Conservation (phyloP, 305 asterid species). For the Fraxinus velutina region DNA sequence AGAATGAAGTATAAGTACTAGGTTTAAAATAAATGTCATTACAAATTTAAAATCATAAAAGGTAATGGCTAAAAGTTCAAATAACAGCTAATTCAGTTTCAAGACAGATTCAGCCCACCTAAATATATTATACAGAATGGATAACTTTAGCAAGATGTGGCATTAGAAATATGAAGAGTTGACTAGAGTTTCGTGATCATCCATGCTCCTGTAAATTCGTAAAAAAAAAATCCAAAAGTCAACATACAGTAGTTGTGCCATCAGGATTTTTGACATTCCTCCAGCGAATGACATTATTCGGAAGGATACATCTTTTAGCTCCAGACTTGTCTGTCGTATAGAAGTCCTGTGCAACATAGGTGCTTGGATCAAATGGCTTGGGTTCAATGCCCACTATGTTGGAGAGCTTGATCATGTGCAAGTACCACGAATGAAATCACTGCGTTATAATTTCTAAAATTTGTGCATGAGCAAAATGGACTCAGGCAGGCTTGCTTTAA, state of each 20-base stretch:
- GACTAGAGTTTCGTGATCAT: neutral
- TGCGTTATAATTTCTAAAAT: neutral
- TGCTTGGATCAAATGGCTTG: conserved; percentile 51
- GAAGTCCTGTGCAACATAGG: conserved; percentile 46
- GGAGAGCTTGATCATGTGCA: conserved; percentile 52
- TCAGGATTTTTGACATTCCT: conserved; percentile 46
- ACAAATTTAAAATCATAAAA: neutral
- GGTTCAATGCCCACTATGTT: conserved; percentile 56
- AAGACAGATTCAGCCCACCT: neutral
- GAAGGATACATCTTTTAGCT: conserved; percentile 41
- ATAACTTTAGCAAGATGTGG: neutral
- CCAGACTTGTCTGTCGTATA: conserved; percentile 51
- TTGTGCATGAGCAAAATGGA: neutral
- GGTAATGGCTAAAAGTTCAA: neutral
- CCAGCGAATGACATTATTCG: conserved; percentile 51
- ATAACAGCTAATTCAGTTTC: neutral
- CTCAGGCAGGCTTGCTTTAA: neutral
- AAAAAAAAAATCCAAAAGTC: conserved; percentile 5
- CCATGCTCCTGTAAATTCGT: neutral
- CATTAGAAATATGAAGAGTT: neutral
- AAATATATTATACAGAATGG: neutral
- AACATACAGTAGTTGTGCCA: conserved; percentile 48
- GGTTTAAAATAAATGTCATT: neutral
- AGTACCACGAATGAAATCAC: conserved; percentile 32
- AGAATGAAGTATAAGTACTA: neutral